Evolutionary conservation across 441 rosid genomes (phyloP), one percentile per base, ranked within the genome.

Genomic region (Adansonia rubrostipa): DNA sequence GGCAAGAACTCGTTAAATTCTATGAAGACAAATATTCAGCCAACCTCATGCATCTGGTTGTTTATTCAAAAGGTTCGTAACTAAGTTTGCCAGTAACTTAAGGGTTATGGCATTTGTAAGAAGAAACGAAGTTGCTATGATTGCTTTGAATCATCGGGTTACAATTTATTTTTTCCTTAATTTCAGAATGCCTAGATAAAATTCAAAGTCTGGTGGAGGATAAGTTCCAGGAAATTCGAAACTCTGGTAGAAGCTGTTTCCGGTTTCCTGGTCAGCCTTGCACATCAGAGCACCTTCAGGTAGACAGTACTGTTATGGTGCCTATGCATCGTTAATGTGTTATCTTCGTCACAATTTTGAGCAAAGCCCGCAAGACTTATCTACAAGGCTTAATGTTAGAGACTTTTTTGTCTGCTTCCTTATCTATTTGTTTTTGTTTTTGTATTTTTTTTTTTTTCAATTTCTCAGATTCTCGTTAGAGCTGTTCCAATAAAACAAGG

Each of bases 221-320:
- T 73, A 92, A 86, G 82, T 94, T 96, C 84, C 91, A 87, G 75
- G 92, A 91, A 73, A 90, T 96, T 81, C 85, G 58, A 79, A 92
- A 92, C 84, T 78, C 88, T 19, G 86, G 87, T 73, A 88, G 82
- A 82, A 72, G 51, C 73, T 28, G 79, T 81, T 79, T 85, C 45
- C 82, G 82, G 76, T 90, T 91, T 85, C 90, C 97, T 80, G 96
- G 97, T 14, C 94, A 91, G 81, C 98, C 99, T 83, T 96, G 97
- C 84, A 60, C 84, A 56, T 78, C 88, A 24, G 97, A 92, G 79
- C 96, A 96, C 85, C 87, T 94, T 76, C 95, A 96, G 98, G 99
- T 91, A 80, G 78, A 78, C 72, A 4, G 54, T 42, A 45, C 42
- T 73, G 22, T 71, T 36, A 47, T n/a, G 40, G 68, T 79, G 79